Base-by-base conservation (phyloP, 2,329 filamentous ascomycete genomes). In the Neofusicoccum parvum region DNA sequence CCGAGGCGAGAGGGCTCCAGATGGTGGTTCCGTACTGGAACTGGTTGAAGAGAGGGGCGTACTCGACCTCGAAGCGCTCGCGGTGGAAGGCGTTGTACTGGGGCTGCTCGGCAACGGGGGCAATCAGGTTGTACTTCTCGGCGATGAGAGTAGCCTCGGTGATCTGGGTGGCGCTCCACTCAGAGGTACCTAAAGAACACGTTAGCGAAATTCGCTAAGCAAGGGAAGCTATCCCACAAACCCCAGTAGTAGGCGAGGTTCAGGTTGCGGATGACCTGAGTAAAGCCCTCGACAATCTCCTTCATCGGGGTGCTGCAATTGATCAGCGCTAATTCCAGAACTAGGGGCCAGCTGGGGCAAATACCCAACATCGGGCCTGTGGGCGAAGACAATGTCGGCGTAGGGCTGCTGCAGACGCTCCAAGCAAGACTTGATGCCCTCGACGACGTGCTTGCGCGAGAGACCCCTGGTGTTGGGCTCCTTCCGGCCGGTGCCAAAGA, bases 161-260 rank as follows among this genome's bases (percentile, higher is more conserved):
- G 73, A 88, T 88, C 76, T 88, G 85, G 36, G 77, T 75, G 6
- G 86, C 85, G 51, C 76, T 81, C 86, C 86, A 89, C 73, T 88
- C 86, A 0, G 81, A 84, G 0, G 87, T 89, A 10, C 56, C 56
- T 60, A 39, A 11, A n/a, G 5, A 3, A 2, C 20, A 6, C 1
- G 10, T 60, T 15, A 60, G 43, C 43, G 27, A 5, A 23, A 2
- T 37, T 14, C 15, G 37, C 4, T 11, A 34, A 39, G 23, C 5
- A 7, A 45, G 14, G 2, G 23, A 12, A 5, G 5, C 3, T 32
- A 2, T 32, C 34, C n/a, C n/a, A 58, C 39, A 39, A 32, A 51
- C 87, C 86, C 85, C 86, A 88, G 78, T 88, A 88, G 76, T 88
- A 87, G 23, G 86, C 86, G 43, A 87, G 74, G 76, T 87, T 87